Evolutionary conservation across 805 yeast genomes (phyloP), one percentile per base, ranked within the genome.

Genomic region (Suhomyces faveliae): DNA sequence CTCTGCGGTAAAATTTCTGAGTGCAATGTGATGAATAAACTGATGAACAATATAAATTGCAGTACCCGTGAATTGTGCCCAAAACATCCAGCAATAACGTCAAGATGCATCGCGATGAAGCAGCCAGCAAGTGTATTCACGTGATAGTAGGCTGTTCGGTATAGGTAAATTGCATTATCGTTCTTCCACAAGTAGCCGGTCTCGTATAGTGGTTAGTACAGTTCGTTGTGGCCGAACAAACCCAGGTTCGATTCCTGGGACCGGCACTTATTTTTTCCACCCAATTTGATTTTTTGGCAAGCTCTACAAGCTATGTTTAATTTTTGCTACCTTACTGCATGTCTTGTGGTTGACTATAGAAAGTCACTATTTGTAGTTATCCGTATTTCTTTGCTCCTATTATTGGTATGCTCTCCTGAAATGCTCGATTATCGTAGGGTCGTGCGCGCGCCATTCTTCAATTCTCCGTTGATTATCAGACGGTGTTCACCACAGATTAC

Each of bases 191-290:
- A 40, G 22, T 6, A 38, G 64, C 66, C 62, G 78, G 72, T 63
- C 70, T 73, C 68, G 77, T 80, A 80, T 80, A 80, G 85, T 80
- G 85, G 85, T 79, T 68, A 80, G 84, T 80, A 80, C 84, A 78
- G 78, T 69, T 78, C 84, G 80, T 80, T 80, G 84, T 80, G 84
- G 84, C 84, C 80, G 84, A 77, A 70, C 78, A 79, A 77, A 79
- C 84, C 84, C 82, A 77, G 78, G 84, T 80, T 80, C 85, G 84
- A 79, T 79, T 80, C 84, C 80, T 76, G 84, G 84, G 74, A 71
- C 74, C 83, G 83, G 84, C 84, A 80, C 50, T 56, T 63, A 68
- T 71, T 63, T 56, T 40, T 19, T 12, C 4, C 15, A 25, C 30
- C 3, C 5, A 25, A 2, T 25, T 3, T 27, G 2, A 12, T n/a